phyloP scores from a whole-genome alignment of 2,329 filamentous ascomycete species.

The Ascosphaera apis region DNA sequence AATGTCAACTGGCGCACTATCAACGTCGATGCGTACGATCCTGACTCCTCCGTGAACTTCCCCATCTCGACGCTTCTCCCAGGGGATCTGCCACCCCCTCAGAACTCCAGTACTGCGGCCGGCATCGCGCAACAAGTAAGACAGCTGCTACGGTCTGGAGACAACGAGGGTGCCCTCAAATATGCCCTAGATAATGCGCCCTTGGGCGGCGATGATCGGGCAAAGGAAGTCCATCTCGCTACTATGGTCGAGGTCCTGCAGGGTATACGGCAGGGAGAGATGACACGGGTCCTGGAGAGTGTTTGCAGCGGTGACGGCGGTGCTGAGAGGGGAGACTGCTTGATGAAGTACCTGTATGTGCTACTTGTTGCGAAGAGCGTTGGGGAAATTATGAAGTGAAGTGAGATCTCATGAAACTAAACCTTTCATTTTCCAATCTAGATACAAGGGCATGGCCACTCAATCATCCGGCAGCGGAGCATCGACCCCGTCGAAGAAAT shows the following conservation, averaged over 20 bases:
- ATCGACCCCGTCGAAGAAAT: conserved; percentile 24
- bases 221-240: conserved; percentile 65
- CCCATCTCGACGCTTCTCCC: conserved; percentile 65
- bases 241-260: conserved; percentile 85
- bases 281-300: conserved; percentile 65
- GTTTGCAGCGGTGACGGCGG: conserved; percentile 62
- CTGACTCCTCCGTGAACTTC: conserved; percentile 81
- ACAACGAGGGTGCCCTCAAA: conserved; percentile 66
- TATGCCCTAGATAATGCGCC: conserved; percentile 70
- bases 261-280: conserved; percentile 88
- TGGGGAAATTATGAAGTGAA: not conserved
- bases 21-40: conserved; percentile 78
- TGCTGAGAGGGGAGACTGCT: conserved; percentile 62
- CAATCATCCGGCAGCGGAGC: conserved; percentile 15
- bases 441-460: conserved; percentile 71
- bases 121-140: conserved; percentile 58
- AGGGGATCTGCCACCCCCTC: conserved; percentile 41
- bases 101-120: conserved; percentile 56
- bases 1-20: conserved; percentile 57
- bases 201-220: conserved; percentile 29
- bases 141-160: conserved; percentile 67
- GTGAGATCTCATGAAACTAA: not conserved
- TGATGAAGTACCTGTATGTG: conserved; percentile 93
- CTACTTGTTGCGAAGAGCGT: conserved; percentile 1
- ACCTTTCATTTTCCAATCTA: conserved; percentile 14